phyloP scores from a whole-genome alignment of 2,329 filamentous ascomycete species.

The Hyphodiscus sp. region DNA sequence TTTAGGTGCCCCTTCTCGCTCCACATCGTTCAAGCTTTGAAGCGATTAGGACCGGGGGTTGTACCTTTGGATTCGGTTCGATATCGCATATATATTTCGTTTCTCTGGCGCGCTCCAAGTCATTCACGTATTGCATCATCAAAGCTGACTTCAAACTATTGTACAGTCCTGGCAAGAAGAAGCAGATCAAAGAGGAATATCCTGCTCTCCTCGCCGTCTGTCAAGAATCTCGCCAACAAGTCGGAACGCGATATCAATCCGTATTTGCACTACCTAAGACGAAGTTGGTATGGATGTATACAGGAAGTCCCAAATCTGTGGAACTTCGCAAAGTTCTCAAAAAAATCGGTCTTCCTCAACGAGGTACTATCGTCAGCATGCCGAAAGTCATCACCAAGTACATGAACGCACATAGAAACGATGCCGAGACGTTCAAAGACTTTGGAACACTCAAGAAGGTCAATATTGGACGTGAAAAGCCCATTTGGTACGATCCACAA shows the following conservation, averaged over 20 bases:
- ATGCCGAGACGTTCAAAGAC: neutral
- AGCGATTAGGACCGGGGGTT: too few species aligned
- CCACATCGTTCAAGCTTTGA: neutral
- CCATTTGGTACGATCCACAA: neutral
- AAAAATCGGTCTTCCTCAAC: neutral
- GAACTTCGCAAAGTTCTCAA: neutral
- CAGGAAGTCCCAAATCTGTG: neutral
- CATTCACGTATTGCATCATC: neutral
- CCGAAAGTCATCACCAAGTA: neutral
- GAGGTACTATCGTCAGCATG: neutral
- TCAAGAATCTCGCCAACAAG: neutral
- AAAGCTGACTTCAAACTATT: neutral
- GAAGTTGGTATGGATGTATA: neutral
- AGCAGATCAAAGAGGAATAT: neutral
- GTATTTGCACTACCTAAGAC: neutral
- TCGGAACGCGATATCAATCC: neutral
- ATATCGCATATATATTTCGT: too few species aligned
- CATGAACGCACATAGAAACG: neutral
- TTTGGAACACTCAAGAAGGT: neutral
- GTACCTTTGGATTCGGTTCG: too few species aligned
- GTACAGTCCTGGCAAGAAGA: neutral
- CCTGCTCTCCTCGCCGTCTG: neutral
- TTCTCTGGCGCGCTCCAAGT: too few species aligned
- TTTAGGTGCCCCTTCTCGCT: neutral
- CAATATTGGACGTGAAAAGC: neutral